phyloP scores from a whole-genome alignment of 345 rosid species.

The Hibiscus mutabilis region DNA sequence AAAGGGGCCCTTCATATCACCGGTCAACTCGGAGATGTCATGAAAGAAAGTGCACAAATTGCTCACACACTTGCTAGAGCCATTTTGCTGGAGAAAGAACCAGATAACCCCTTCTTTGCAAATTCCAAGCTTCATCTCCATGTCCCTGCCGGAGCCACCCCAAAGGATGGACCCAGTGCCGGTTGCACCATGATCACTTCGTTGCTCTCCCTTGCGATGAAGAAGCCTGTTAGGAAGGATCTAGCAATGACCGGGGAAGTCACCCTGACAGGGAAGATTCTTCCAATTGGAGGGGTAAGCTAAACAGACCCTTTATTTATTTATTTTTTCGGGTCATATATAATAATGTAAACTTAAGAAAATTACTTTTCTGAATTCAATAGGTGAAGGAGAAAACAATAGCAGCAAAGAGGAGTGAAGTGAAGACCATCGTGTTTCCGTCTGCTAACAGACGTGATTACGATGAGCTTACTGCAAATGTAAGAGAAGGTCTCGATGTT shows the following conservation, averaged over 20 bases:
- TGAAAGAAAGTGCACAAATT: conserved; percentile 98
- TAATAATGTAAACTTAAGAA: not conserved
- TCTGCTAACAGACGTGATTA: conserved; percentile 86
- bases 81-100: conserved; percentile 62
- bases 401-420: conserved; percentile 85
- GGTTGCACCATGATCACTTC: conserved; percentile 99
- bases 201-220: conserved; percentile 80
- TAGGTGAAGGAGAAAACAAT: conserved; percentile 97
- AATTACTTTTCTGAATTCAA: not conserved
- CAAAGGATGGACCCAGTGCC: conserved; percentile 97
- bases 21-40: conserved; percentile 96
- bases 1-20: conserved; percentile 78
- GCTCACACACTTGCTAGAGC: conserved; percentile 87
- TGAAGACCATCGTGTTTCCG: conserved; percentile 84
- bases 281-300: conserved; percentile 99
- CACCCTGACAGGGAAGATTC: conserved; percentile 79
- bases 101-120: conserved; percentile 66
- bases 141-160: conserved; percentile 98
- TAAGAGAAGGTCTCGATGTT: conserved; percentile 87
- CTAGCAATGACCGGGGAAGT: conserved; percentile 99
- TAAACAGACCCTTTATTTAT: not conserved
- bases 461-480: conserved; percentile 81
- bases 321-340: not conserved
- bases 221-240: conserved; percentile 64
- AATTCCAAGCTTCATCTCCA: conserved; percentile 91